Evolutionary conservation across 441 rosid species (phyloP).

Genomic region (Monsonia emarginata): DNA sequence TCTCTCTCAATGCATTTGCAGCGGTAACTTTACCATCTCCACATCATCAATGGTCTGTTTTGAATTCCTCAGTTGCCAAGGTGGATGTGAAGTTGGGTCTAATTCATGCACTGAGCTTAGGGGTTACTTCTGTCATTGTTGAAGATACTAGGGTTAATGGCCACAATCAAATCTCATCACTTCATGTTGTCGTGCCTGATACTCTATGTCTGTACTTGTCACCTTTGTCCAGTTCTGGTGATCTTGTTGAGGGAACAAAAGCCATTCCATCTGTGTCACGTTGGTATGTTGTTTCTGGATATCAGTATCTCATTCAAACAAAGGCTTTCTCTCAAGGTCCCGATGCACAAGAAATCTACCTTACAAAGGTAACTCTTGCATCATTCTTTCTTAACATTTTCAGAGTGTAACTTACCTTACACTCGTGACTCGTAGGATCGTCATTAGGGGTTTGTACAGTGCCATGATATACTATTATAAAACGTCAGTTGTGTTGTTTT

Average conservation of each 20-base stretch:
- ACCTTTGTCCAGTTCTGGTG: constrained; percentile 53
- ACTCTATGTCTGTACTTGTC: constrained; percentile 41
- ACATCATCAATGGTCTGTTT: constrained; percentile 71
- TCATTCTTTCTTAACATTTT: constrained; percentile 7
- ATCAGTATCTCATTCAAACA: constrained; percentile 52
- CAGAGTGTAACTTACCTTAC: constrained; percentile 3
- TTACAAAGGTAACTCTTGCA: constrained; percentile 61
- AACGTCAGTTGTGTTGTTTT: not conserved
- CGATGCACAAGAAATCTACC: constrained; percentile 58
- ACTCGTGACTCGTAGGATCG: constrained; percentile 2
- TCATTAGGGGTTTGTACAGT: not conserved
- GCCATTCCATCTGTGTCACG: constrained; percentile 48
- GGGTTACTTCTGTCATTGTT: constrained; percentile 59
- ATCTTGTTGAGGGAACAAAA: constrained; percentile 38
- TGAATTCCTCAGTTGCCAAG: constrained; percentile 60
- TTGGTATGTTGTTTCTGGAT: constrained; percentile 78
- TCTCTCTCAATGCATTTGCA: constrained; percentile 35
- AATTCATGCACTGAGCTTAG: constrained; percentile 54
- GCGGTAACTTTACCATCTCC: constrained; percentile 69
- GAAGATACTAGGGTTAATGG: constrained; percentile 89
- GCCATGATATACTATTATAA: not conserved
- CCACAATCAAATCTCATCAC: constrained; percentile 69
- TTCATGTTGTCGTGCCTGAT: constrained; percentile 74
- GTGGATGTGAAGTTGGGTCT: constrained; percentile 55
- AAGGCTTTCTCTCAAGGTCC: constrained; percentile 65